These are phyloP conservation scores for Silene coronaria DNA, from an alignment of 179 eudicot species.

Conservation along the genomic window DNA sequence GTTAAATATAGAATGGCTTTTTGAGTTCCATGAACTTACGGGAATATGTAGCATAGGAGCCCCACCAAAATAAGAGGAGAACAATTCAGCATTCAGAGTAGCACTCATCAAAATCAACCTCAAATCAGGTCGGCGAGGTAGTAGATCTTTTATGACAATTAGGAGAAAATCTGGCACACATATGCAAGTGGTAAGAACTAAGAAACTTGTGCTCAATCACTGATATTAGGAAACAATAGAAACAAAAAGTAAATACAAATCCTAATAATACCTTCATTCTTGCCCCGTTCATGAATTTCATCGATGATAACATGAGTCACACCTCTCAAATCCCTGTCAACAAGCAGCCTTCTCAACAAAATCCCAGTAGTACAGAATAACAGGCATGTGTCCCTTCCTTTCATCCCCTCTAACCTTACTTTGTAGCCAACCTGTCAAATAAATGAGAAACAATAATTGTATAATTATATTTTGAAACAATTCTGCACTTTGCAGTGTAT, in stretches of 20 bases:
- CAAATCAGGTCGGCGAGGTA: slow-evolving; percentile 87
- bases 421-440: slow-evolving; percentile 86
- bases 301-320: slow-evolving; percentile 94
- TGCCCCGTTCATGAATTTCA: slow-evolving; percentile 99
- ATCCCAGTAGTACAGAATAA: slow-evolving; percentile 99
- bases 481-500: neutral
- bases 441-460: neutral
- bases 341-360: slow-evolving; percentile 82
- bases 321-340: slow-evolving; percentile 82
- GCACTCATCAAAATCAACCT: slow-evolving; percentile 98
- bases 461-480: neutral
- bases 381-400: slow-evolving; percentile 93
- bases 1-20: neutral
- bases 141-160: slow-evolving; percentile 96
- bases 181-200: slow-evolving; percentile 21
- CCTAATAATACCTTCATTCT: slow-evolving; percentile 78
- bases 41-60: slow-evolving; percentile 95
- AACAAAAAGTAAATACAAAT: neutral
- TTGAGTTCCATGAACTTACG: slow-evolving; percentile 37
- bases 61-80: slow-evolving; percentile 77
- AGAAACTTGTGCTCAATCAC: slow-evolving; percentile 7
- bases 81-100: slow-evolving; percentile 90
- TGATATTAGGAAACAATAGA: slow-evolving; percentile 8
- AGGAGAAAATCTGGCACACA: slow-evolving; percentile 70
- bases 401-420: slow-evolving; percentile 97